Conservation (phyloP, 805 yeast species). For the Lipomyces yamanashiensis region DNA sequence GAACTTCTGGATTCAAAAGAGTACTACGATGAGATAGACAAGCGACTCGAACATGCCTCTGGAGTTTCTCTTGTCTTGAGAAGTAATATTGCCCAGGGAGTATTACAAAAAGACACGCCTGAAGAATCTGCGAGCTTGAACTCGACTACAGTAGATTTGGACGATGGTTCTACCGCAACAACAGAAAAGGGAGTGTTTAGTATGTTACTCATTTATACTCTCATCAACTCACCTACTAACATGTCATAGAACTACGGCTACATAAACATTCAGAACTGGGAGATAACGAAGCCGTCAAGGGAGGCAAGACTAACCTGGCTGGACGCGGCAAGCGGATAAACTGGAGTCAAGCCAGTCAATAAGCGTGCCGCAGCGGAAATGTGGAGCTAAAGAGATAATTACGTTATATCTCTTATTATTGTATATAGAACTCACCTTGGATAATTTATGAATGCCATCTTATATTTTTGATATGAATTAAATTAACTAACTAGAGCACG, state of each 20-base stretch:
- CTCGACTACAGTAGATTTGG: slow-evolving; percentile 36
- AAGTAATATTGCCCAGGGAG: slow-evolving; percentile 86
- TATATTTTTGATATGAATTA: too few relatives aligned
- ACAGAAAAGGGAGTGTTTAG: slow-evolving; percentile 27
- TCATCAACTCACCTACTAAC: neutral
- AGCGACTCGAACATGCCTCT: slow-evolving; percentile 60
- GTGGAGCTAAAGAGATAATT: too few relatives aligned
- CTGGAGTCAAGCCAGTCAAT: slow-evolving; percentile 20
- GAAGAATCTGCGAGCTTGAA: slow-evolving; percentile 2
- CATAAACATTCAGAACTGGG: slow-evolving; percentile 87
- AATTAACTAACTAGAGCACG: too few relatives aligned
- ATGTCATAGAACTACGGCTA: slow-evolving; percentile 57
- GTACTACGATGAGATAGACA: slow-evolving; percentile 51
- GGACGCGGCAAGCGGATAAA: slow-evolving; percentile 25
- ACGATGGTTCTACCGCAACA: slow-evolving; percentile 4
- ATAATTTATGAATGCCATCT: too few relatives aligned
- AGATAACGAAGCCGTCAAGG: slow-evolving; percentile 78
- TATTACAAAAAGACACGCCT: slow-evolving; percentile 46
- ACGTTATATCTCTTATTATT: neutral
- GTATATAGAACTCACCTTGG: too few relatives aligned
- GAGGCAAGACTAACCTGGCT: slow-evolving; percentile 33
- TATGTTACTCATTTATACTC: slow-evolving; percentile 9
- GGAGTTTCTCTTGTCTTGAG: slow-evolving; percentile 73
- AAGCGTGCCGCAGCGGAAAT: neutral
- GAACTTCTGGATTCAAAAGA: slow-evolving; percentile 14